phyloP scores from a whole-genome alignment of 805 yeast species.

The Candida adriatica region DNA sequence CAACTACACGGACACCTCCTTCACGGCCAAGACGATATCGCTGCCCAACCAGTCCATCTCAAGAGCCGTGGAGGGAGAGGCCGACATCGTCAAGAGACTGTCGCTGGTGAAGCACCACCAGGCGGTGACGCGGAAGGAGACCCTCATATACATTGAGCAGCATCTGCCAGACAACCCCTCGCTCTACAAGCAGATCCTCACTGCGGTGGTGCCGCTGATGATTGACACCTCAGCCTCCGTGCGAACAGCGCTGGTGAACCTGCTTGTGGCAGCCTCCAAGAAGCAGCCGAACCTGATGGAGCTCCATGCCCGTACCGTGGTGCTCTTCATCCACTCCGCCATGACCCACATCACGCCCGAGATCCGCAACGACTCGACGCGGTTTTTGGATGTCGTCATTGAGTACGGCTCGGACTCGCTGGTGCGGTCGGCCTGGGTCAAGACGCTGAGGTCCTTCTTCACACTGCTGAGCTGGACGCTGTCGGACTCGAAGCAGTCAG shows the following conservation, averaged over 20 bases:
- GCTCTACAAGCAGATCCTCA: slow-evolving; percentile 48
- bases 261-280: slow-evolving; percentile 41
- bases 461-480: slow-evolving; percentile 72
- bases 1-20: slow-evolving; percentile 81
- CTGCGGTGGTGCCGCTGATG: slow-evolving; percentile 48
- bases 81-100: slow-evolving; percentile 53
- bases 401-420: slow-evolving; percentile 47
- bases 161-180: slow-evolving; percentile 47
- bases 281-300: slow-evolving; percentile 49
- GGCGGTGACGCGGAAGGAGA: slow-evolving; percentile 62
- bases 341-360: slow-evolving; percentile 87
- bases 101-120: slow-evolving; percentile 72
- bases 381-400: slow-evolving; percentile 56
- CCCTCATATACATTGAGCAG: slow-evolving; percentile 44
- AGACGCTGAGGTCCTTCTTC: slow-evolving; percentile 60
- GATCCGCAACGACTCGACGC: slow-evolving; percentile 69
- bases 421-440: slow-evolving; percentile 58
- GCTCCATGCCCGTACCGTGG: slow-evolving; percentile 50
- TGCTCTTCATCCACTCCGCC: slow-evolving; percentile 79
- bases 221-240: slow-evolving; percentile 60
- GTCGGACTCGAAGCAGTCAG: slow-evolving; percentile 24
- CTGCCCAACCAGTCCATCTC: slow-evolving; percentile 32
- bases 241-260: slow-evolving; percentile 44
- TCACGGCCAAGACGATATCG: slow-evolving; percentile 53
- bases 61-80: slow-evolving; percentile 26